Evolutionary conservation across 2,329 filamentous ascomycete species (phyloP), one percentile per base, ranked within the genome.

Genomic region (Apiospora rasikravindrae): DNA sequence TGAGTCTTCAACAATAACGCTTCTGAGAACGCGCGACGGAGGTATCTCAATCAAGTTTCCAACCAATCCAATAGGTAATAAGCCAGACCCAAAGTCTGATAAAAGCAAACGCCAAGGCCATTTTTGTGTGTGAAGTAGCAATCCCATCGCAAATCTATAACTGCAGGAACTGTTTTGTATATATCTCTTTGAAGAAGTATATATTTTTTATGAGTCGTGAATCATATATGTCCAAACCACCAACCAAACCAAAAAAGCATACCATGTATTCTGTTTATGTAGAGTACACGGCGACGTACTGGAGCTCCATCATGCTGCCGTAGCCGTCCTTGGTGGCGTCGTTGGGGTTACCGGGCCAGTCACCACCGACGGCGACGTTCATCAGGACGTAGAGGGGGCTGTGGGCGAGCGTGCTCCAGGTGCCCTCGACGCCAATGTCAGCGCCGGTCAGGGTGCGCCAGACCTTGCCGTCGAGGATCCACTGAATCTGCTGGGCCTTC

Each of bases 271-370:
- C 53, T 26, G 10, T 26, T 37, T 42, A 69, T 37, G 68, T 22
- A 44, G 77, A 49, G 74, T 80, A 80, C 0, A 79, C 77, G 22
- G 85, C 86, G 22, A 88, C 85, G 72, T 88, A 88, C 66, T 81
- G 83, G 33, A 88, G 82, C 77, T 89, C 87, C 83, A 89, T 85
- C 80, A 86, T 85, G 76, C 81, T 84, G 53, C 83, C 85, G 24
- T 77, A 84, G 40, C 86, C 83, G 69, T 84, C 86, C 1, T 75
- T 73, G 2, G 88, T 89, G n/a, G 77, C 75, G 4, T 70, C 76
- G 74, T 87, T 86, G 4, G 88, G 88, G 19, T 79, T 37, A 3
- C 88, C 88, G 61, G 87, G 87, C 87, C 70, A 73, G 70, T 71
- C 64, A 53, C 70, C 73, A 14, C 86, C 86, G 57, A 87, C 84